Conservation (phyloP, 2,329 filamentous ascomycete genomes). For the Rosellinia necatrix region DNA sequence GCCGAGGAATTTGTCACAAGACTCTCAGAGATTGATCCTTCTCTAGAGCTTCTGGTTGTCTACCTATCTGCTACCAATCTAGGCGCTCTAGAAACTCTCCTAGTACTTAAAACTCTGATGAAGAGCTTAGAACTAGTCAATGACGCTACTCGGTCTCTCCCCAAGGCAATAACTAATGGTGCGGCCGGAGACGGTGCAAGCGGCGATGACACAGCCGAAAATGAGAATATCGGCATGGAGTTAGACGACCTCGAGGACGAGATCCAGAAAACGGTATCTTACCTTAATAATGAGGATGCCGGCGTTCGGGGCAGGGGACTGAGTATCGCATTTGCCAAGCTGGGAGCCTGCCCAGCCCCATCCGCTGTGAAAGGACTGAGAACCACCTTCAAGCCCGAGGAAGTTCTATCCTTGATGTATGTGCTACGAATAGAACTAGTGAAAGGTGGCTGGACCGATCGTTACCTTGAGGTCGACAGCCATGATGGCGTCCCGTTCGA, state of each 20-base stretch:
- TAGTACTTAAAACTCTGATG: slow-evolving; percentile 69
- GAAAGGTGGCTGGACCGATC: slow-evolving; percentile 75
- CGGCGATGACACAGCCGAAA: slow-evolving; percentile 38
- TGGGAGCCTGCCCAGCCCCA: slow-evolving; percentile 66
- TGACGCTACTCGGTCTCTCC: slow-evolving; percentile 44
- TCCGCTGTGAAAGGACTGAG: slow-evolving; percentile 68
- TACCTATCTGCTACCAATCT: slow-evolving; percentile 70
- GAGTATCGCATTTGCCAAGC: slow-evolving; percentile 70
- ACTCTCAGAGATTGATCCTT: slow-evolving; percentile 68
- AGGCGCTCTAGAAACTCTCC: slow-evolving; percentile 67
- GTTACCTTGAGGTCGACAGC: slow-evolving; percentile 65
- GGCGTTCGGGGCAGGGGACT: slow-evolving; percentile 66
- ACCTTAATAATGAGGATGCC: slow-evolving; percentile 67
- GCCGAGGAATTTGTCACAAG: slow-evolving; percentile 66
- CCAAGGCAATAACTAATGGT: slow-evolving; percentile 40
- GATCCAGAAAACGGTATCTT: slow-evolving; percentile 69
- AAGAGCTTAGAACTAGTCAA: slow-evolving; percentile 67
- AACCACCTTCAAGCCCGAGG: slow-evolving; percentile 65
- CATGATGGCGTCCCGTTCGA: slow-evolving; percentile 52
- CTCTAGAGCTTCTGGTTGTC: slow-evolving; percentile 67
- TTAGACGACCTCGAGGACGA: slow-evolving; percentile 67
- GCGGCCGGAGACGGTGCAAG: slow-evolving; percentile 32
- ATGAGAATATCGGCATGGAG: slow-evolving; percentile 53
- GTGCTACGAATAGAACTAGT: slow-evolving; percentile 74
- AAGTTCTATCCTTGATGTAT: slow-evolving; percentile 73